A percentile compares a stretch with the other conserved stretches of the same genome.
Evolutionary conservation across 2,329 filamentous ascomycete genomes (phyloP).

Genomic region (Claviceps maximensis): DNA sequence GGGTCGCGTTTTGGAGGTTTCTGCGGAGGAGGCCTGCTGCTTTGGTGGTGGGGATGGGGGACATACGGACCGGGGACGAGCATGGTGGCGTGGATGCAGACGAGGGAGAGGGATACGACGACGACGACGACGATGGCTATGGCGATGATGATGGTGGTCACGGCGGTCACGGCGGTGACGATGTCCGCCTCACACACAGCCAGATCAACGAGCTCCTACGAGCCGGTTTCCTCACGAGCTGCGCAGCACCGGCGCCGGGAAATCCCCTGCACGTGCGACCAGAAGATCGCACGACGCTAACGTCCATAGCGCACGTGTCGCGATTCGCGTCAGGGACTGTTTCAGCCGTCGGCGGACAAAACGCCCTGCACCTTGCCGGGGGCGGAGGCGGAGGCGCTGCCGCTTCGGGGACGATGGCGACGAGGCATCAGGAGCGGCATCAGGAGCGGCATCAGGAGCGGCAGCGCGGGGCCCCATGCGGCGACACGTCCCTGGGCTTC

Average conservation of each 20-base stretch:
- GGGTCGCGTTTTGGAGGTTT: conserved; percentile 36
- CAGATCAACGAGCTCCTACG: conserved; percentile 47
- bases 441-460: no score
- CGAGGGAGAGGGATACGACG: not conserved
- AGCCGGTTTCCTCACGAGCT: conserved; percentile 53
- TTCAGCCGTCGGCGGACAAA: conserved; percentile 55
- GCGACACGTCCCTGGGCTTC: conserved; percentile 16
- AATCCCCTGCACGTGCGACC: conserved; percentile 32
- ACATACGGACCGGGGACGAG: not conserved
- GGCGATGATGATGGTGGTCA: not conserved
- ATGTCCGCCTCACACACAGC: conserved; percentile 22
- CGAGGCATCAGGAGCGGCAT: not conserved
- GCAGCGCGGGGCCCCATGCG: no score
- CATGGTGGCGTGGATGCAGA: not conserved
- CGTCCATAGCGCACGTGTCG: conserved; percentile 49
- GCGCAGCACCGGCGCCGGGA: conserved; percentile 15
- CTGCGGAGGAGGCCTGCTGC: conserved; percentile 29
- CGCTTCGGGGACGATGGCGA: conserved; percentile 3
- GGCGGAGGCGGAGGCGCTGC: conserved; percentile 33
- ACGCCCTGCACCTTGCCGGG: conserved; percentile 50
- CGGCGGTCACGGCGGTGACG: not conserved
- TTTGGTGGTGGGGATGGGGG: not conserved
- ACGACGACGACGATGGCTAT: not conserved
- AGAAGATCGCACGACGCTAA: conserved; percentile 40
- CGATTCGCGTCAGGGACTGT: conserved; percentile 54